Evolutionary conservation across 495 filamentous ascomycete genomes (phyloP), one percentile per base, ranked within the genome.

Genomic region (Podospora conica): DNA sequence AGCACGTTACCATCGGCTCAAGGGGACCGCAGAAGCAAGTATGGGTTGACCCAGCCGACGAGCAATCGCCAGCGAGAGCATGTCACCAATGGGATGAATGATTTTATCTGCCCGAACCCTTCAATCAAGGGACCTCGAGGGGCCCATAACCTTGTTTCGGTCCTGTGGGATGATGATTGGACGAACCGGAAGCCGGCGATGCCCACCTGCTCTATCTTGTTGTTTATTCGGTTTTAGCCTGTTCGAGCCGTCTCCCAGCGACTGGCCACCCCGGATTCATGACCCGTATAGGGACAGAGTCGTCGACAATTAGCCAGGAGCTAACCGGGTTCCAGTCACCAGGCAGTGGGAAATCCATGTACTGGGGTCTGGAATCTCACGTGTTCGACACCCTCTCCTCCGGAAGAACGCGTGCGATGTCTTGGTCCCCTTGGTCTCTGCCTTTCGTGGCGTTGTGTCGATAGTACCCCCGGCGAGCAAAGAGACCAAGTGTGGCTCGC

Each of bases 211-310:
- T 27, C 56, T 27, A 58, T 27, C 56, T 27, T 28, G 23, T 27
- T 27, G 56, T 58, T 27, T 58, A 58, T 58, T 27, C 22, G 25
- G 56, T 22, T 58, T 58, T 58, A 58, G 56, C 56, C 56, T 58
- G 27, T 58, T 58, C 18, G 21, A 27, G 8, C 56, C 28, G 24
- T 24, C 24, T 18, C 9, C 55, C 21, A 57, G 55, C 3, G 6
- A 23, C 55, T 24, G 21, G 55, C 21, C 40, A 48, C 40, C 40
- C 40, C 40, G 18, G 40, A 48, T 48, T 48, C 5, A 18, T 48
- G 40, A 1, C 40, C 40, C 40, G 40, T 48, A 48, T n/a, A 9
- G 40, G 40, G n/a, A n/a, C 6, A 48, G 18, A 48, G 40, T 8
- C 40, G 40, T 48, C 6, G 40, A 48, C 40, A 48, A 48, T 48